A percentile compares a stretch with the other conserved stretches of the same genome.
These are phyloP conservation scores for Hyaloscypha bicolor DNA, from an alignment of 495 filamentous ascomycete genomes.

Conservation along the genomic window DNA sequence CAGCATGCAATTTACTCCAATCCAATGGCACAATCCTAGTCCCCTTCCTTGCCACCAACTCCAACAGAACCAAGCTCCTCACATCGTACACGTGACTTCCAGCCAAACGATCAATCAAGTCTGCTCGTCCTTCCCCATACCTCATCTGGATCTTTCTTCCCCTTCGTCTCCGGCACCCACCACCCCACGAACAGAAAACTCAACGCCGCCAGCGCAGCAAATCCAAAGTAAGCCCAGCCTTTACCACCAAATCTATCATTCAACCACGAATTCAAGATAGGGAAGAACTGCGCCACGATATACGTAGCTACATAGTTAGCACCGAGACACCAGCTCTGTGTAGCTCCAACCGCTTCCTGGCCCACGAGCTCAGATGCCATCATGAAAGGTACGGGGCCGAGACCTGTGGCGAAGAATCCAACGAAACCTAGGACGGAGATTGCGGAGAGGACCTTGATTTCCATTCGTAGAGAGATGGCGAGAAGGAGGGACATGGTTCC, in stretches of 20 bases:
- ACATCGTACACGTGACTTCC: neutral
- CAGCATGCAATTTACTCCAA: no score
- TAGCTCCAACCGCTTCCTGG: constrained; percentile 84
- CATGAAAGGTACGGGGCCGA: constrained; percentile 94
- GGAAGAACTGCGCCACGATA: constrained; percentile 90
- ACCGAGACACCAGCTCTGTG: constrained; percentile 80
- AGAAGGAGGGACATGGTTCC: constrained; percentile 72
- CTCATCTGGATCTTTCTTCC: constrained; percentile 78
- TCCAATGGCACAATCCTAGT: neutral
- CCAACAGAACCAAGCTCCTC: neutral
- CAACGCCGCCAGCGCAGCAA: constrained; percentile 69
- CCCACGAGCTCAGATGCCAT: constrained; percentile 86
- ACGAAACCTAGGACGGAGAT: constrained; percentile 84
- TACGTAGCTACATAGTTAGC: constrained; percentile 93
- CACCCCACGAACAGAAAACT: constrained; percentile 66
- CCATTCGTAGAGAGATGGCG: constrained; percentile 71
- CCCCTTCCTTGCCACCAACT: neutral
- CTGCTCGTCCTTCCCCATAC: constrained; percentile 77
- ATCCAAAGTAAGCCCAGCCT: constrained; percentile 87
- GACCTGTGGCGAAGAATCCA: constrained; percentile 82
- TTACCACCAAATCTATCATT: constrained; percentile 60
- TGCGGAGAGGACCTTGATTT: constrained; percentile 72
- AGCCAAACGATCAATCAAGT: constrained; percentile 39
- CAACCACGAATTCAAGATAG: constrained; percentile 73
- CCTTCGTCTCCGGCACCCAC: constrained; percentile 82